Evolutionary conservation across 2,329 filamentous ascomycete species (phyloP).

Genomic region (Chaetomiaceae sp.): DNA sequence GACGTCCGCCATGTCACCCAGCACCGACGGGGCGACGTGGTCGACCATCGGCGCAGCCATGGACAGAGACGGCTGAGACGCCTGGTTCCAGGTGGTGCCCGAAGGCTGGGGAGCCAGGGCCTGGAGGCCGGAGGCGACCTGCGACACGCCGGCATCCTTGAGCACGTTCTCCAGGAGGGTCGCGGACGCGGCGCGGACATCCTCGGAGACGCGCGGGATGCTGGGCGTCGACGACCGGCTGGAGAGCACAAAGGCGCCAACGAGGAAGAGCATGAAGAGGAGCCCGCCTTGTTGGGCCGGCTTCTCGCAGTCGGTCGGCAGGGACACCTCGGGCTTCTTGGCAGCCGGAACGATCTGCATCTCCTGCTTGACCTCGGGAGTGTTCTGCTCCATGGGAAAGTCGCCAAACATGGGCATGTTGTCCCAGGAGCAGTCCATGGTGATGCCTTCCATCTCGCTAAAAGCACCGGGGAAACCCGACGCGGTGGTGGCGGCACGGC

Average conservation of each 20-base stretch:
- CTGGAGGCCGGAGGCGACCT: constrained; percentile 39
- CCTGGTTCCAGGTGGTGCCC: constrained; percentile 42
- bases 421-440: constrained; percentile 79
- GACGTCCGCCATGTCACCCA: constrained; percentile 63
- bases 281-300: constrained; percentile 72
- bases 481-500: constrained; percentile 57
- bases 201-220: constrained; percentile 74
- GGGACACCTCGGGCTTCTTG: constrained; percentile 50
- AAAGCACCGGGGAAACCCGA: constrained; percentile 67
- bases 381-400: constrained; percentile 54
- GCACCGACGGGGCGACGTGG: constrained; percentile 53
- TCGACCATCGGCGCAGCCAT: constrained; percentile 44
- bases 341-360: constrained; percentile 47
- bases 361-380: constrained; percentile 56
- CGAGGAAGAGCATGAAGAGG: constrained; percentile 91
- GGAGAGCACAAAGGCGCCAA: constrained; percentile 92
- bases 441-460: constrained; percentile 76
- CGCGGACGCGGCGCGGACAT: constrained; percentile 73
- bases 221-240: constrained; percentile 68
- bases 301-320: constrained; percentile 53
- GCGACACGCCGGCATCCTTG: constrained; percentile 68
- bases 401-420: constrained; percentile 73
- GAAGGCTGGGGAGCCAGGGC: constrained; percentile 51
- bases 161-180: constrained; percentile 75
- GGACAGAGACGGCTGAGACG: constrained; percentile 33